Percentiles rank a stretch among this genome's conserved stretches.
phyloP scores from a whole-genome alignment of 176 grass and related monocot genomes.

The Themeda triandra region DNA sequence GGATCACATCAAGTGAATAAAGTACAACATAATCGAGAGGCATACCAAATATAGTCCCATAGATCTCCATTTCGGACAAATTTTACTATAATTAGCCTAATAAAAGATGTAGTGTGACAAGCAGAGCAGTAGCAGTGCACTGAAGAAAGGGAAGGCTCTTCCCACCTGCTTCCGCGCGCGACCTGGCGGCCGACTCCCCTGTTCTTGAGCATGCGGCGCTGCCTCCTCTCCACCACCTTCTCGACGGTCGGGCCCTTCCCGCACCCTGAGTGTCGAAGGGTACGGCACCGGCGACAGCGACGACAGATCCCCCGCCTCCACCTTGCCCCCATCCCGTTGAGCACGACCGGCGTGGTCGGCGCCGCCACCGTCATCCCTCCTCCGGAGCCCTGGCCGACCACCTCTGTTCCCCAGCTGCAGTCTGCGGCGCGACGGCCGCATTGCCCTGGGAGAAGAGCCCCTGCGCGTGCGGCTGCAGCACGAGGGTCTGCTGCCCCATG shows the following conservation, averaged over 20 bases:
- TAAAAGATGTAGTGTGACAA: background rate
- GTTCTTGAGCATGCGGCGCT: constrained; percentile 92
- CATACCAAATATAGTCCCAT: constrained; percentile 21
- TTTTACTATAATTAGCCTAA: constrained; percentile 28
- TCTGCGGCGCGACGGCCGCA: constrained; percentile 16
- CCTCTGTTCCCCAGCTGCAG: constrained; percentile 36
- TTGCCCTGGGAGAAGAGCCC: constrained; percentile 47
- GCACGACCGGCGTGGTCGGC: constrained; percentile 45
- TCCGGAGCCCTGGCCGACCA: constrained; percentile 16
- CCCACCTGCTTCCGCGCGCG: constrained; percentile 82
- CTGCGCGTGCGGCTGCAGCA: constrained; percentile 31
- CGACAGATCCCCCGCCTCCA: constrained; percentile 53
- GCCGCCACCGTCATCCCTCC: constrained; percentile 39
- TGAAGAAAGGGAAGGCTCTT: background rate
- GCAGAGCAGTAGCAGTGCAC: constrained; percentile 3
- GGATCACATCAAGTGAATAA: constrained; percentile 42
- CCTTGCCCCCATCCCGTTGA: constrained; percentile 47
- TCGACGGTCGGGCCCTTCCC: constrained; percentile 63
- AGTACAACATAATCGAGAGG: constrained; percentile 33
- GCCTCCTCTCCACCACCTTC: constrained; percentile 86
- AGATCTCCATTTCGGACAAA: constrained; percentile 24
- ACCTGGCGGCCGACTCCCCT: constrained; percentile 84
- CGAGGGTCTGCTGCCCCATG: constrained; percentile 33
- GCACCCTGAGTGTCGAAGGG: constrained; percentile 55
- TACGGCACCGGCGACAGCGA: constrained; percentile 77